phyloP scores from a whole-genome alignment of 2,329 filamentous ascomycete genomes.

The Lachnellula cervina region DNA sequence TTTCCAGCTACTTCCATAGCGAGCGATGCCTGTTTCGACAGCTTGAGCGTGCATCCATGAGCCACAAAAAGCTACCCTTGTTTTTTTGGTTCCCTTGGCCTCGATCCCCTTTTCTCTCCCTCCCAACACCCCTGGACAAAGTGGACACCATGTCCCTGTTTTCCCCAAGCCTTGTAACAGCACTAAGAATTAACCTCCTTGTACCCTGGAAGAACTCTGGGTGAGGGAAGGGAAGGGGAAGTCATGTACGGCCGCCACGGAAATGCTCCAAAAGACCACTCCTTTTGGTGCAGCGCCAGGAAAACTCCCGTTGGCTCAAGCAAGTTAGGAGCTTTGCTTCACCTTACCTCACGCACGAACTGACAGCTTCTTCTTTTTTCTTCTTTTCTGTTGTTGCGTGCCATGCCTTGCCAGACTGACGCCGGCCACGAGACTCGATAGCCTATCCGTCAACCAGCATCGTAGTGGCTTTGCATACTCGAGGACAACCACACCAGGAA shows the following conservation, averaged over 20 bases:
- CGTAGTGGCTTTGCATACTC: background rate
- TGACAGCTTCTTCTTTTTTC: background rate
- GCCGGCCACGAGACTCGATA: background rate
- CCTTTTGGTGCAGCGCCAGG: background rate
- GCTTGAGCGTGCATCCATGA: background rate
- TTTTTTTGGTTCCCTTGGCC: too few species aligned
- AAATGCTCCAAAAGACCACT: constrained; percentile 1
- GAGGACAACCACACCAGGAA: background rate
- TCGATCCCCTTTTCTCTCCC: background rate
- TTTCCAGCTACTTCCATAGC: background rate
- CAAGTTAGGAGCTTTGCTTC: background rate
- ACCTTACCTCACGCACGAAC: background rate
- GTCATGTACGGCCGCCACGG: background rate
- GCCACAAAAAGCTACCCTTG: background rate
- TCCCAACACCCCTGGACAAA: background rate
- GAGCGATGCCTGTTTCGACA: background rate
- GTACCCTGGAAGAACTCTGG: background rate
- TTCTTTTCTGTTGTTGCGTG: background rate
- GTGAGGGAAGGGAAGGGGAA: background rate
- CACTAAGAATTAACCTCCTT: background rate
- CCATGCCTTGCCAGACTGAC: background rate
- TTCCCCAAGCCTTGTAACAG: background rate
- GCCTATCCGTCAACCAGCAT: background rate
- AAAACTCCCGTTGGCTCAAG: background rate
- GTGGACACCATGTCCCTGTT: background rate